Percentiles rank a stretch among this genome's conserved stretches.
These are phyloP conservation scores for Lichtheimia ramosa DNA, from an alignment of 371 early-diverging fungal species.

Conservation along the genomic window DNA sequence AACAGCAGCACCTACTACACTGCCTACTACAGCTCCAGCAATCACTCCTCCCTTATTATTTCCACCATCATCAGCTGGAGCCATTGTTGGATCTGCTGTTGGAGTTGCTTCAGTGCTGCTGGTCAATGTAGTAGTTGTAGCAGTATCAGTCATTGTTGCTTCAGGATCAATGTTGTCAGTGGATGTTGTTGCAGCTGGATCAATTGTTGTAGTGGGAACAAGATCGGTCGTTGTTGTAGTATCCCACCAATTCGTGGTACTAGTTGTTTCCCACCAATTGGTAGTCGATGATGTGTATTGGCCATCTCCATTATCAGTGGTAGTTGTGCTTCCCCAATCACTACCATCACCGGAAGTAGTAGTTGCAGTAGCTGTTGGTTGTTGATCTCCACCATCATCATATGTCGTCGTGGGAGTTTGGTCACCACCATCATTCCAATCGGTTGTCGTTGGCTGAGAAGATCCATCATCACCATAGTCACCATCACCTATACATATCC, in stretches of 20 bases:
- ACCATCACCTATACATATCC: too few relatives aligned
- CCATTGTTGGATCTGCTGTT: background rate
- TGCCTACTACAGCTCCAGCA: conserved; percentile 15
- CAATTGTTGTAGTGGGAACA: background rate
- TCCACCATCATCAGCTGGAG: background rate
- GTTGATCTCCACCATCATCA: too few relatives aligned
- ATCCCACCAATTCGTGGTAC: conserved; percentile 4
- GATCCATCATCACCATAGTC: too few relatives aligned
- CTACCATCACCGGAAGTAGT: background rate
- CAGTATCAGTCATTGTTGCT: background rate
- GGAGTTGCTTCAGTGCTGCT: background rate
- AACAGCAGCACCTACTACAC: conserved; percentile 14
- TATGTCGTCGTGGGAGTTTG: too few relatives aligned
- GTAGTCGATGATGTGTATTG: too few relatives aligned
- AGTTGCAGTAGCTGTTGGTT: too few relatives aligned
- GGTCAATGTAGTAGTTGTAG: background rate
- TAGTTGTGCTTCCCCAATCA: background rate
- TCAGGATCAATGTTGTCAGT: background rate
- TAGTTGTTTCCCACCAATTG: too few relatives aligned
- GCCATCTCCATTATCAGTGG: too few relatives aligned
- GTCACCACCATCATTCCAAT: too few relatives aligned
- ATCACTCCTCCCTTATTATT: conserved; percentile 7
- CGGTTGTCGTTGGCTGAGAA: too few relatives aligned
- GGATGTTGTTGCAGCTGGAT: conserved; percentile 1
- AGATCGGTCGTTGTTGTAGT: background rate